phyloP scores from a whole-genome alignment of 1,284 basidiomycete genomes.

The Ganoderma sp. region DNA sequence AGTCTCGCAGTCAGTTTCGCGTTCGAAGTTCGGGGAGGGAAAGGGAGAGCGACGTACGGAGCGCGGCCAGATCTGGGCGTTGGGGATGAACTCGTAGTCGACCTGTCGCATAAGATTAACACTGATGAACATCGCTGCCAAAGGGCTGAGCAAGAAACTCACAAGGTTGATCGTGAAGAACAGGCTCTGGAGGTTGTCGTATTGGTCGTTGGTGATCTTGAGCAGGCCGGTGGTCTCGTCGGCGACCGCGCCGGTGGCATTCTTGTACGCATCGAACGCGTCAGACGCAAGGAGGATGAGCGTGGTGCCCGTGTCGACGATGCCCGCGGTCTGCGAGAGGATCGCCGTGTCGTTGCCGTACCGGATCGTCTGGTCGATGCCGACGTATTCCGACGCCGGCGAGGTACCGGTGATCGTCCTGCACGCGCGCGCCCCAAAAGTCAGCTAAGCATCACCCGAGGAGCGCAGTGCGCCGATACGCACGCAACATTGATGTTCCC shows the following conservation, averaged over 20 bases:
- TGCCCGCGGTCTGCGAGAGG: neutral
- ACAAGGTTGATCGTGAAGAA: conserved; percentile 33
- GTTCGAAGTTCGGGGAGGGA: too few species aligned
- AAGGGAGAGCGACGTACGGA: conserved; percentile 7
- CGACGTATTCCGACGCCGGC: conserved; percentile 54
- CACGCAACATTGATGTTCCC: conserved; percentile 55
- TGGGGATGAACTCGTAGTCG: conserved; percentile 15
- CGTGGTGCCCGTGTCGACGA: conserved; percentile 8
- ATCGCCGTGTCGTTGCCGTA: conserved; percentile 33
- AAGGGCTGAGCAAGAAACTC: neutral
- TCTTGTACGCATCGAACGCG: conserved; percentile 30
- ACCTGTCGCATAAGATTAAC: neutral
- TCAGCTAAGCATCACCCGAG: neutral
- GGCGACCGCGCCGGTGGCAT: conserved; percentile 27
- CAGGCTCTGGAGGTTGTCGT: conserved; percentile 30
- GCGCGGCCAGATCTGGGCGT: conserved; percentile 22
- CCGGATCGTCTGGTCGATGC: conserved; percentile 47
- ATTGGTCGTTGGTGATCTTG: conserved; percentile 26
- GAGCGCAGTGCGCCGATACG: conserved; percentile 26
- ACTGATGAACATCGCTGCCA: neutral
- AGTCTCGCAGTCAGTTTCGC: neutral
- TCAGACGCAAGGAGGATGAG: conserved; percentile 14
- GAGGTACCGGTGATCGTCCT: conserved; percentile 38
- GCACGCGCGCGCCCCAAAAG: neutral
- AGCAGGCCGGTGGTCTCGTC: conserved; percentile 33